A percentile compares a stretch with the other conserved stretches of the same genome.
Conservation (phyloP, 1,139 yeast genomes). For the Candida tropicalis region DNA sequence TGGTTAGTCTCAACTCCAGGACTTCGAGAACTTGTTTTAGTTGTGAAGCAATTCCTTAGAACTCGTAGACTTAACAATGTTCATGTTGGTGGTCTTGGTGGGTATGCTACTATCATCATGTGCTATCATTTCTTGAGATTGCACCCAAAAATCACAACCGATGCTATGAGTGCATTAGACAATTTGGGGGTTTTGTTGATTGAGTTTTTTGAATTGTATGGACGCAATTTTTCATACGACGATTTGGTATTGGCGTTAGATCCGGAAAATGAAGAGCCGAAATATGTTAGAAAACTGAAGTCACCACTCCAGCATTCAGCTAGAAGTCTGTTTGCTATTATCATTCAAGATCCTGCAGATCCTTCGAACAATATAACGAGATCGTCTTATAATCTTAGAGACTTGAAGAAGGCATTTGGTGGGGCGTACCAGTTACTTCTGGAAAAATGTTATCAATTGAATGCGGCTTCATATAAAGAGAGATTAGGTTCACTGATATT, state of each 20-base stretch:
- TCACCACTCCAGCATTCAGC: conserved; percentile 57
- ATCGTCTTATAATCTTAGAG: conserved; percentile 80
- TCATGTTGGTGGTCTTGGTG: conserved; percentile 96
- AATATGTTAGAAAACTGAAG: conserved; percentile 59
- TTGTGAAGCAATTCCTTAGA: conserved; percentile 83
- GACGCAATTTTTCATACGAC: conserved; percentile 88
- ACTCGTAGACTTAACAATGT: conserved; percentile 84
- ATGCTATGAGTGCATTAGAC: conserved; percentile 65
- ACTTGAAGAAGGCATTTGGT: conserved; percentile 82
- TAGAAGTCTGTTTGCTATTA: conserved; percentile 64
- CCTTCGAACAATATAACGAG: conserved; percentile 79
- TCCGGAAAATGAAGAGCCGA: conserved; percentile 47
- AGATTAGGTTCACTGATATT: conserved; percentile 74
- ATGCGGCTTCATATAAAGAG: conserved; percentile 63
- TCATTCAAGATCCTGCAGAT: conserved; percentile 92
- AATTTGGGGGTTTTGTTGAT: conserved; percentile 87
- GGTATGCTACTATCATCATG: conserved; percentile 86
- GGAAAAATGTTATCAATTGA: conserved; percentile 64
- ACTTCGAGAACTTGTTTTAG: conserved; percentile 78
- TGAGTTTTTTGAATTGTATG: conserved; percentile 95
- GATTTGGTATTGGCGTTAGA: conserved; percentile 67
- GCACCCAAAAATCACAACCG: conserved; percentile 78
- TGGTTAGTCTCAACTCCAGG: conserved; percentile 84
- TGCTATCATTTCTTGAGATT: conserved; percentile 78
- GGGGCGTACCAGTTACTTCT: conserved; percentile 87